Percentiles rank a stretch among this genome's conserved stretches.
phyloP scores from a whole-genome alignment of 169 alveolate species.

The Ichthyophthirius multifiliis region DNA sequence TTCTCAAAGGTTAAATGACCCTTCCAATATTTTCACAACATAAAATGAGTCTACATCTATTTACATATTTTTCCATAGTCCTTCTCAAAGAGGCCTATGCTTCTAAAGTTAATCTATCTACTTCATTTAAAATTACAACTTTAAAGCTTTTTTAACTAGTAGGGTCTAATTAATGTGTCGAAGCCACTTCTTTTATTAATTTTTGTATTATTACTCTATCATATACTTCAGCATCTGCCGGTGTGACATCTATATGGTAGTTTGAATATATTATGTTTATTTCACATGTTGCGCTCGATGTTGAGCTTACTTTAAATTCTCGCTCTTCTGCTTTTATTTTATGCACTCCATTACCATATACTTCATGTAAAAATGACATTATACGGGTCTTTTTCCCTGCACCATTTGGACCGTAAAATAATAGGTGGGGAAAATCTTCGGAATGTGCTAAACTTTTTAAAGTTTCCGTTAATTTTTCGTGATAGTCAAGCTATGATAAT shows the following conservation, averaged over 20 bases:
- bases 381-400: slow-evolving; percentile 97
- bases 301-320: slow-evolving; percentile 61
- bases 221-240: slow-evolving; percentile 90
- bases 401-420: slow-evolving; percentile 98
- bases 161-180: slow-evolving; percentile 83
- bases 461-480: slow-evolving; percentile 81
- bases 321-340: slow-evolving; percentile 80
- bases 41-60: slow-evolving; percentile 84
- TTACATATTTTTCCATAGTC: slow-evolving; percentile 46
- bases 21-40: slow-evolving; percentile 81
- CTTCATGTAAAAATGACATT: slow-evolving; percentile 89
- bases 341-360: slow-evolving; percentile 52
- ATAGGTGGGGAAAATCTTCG: slow-evolving; percentile 95
- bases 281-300: slow-evolving; percentile 50
- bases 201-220: slow-evolving; percentile 92
- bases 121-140: slow-evolving; percentile 89
- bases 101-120: slow-evolving; percentile 87
- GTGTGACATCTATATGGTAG: slow-evolving; percentile 93
- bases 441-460: slow-evolving; percentile 83
- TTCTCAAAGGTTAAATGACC: slow-evolving; percentile 91
- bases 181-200: slow-evolving; percentile 91
- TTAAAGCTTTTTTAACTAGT: slow-evolving; percentile 87
- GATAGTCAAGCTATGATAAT: slow-evolving; percentile 82
- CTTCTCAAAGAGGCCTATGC: slow-evolving; percentile 97
- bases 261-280: slow-evolving; percentile 66